Evolutionary conservation across 179 eudicot species (phyloP).

Genomic region (Patellifolia procumbens): DNA sequence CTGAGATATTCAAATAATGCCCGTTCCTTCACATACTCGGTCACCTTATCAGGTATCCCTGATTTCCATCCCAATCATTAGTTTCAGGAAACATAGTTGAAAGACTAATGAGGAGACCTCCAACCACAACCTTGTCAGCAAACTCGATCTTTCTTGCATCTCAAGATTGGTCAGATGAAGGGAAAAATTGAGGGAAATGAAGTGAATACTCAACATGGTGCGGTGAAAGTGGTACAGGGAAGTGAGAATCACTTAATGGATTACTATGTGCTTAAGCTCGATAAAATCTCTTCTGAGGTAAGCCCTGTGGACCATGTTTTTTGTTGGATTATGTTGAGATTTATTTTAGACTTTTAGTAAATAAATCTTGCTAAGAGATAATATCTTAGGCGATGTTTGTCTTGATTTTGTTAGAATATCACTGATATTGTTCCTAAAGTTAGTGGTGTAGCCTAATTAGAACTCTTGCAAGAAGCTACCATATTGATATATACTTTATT

Average conservation of each 20-base stretch:
- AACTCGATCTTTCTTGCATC: constrained; percentile 63
- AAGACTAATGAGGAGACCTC: constrained; percentile 81
- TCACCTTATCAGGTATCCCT: constrained; percentile 92
- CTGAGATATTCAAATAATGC: constrained; percentile 78
- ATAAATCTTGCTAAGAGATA: no score
- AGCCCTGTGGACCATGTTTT: constrained; percentile 70
- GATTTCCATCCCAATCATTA: constrained; percentile 96
- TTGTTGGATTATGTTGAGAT: constrained; percentile 39
- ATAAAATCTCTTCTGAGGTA: constrained; percentile 88
- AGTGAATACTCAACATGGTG: constrained; percentile 62
- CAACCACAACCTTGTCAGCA: constrained; percentile 97
- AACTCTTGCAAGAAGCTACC: no score
- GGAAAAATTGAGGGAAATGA: constrained; percentile 62
- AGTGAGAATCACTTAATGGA: constrained; percentile 91
- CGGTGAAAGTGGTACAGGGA: constrained; percentile 84
- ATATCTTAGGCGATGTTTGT: no score
- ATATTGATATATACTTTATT: no score
- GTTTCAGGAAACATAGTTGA: constrained; percentile 72
- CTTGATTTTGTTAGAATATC: no score
- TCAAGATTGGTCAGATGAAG: constrained; percentile 34
- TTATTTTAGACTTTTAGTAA: no score
- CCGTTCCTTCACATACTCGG: constrained; percentile 89
- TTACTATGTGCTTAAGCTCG: constrained; percentile 95
- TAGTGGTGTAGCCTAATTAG: no score
- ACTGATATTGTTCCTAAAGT: no score